phyloP scores from a whole-genome alignment of 768 basidiomycete genomes.

The Fibroporia radiculosa region DNA sequence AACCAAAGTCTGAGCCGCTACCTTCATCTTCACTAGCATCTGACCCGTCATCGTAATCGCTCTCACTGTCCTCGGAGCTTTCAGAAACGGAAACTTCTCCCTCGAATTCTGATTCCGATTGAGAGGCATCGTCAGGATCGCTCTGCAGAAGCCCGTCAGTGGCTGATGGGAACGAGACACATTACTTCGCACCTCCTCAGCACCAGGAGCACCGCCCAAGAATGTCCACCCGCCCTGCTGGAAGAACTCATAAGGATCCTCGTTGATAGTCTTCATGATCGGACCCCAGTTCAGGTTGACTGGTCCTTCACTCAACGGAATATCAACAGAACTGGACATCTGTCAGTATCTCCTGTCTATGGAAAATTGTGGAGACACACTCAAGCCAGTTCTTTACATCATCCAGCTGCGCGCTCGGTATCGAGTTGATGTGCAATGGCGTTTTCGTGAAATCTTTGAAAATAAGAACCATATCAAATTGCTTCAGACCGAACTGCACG shows the following conservation, averaged over 20 bases:
- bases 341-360: no score
- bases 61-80: constrained; percentile 38
- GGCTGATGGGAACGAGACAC: constrained; percentile 1
- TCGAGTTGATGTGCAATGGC: constrained; percentile 94
- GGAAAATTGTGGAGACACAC: constrained; percentile 44
- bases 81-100: constrained; percentile 37
- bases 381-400: constrained; percentile 99
- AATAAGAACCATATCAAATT: constrained; percentile 96
- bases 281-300: constrained; percentile 98
- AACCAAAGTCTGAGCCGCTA: constrained; percentile 60
- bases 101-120: constrained; percentile 63
- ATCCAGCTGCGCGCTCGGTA: constrained; percentile 83
- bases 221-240: constrained; percentile 93
- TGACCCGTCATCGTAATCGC: constrained; percentile 39
- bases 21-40: constrained; percentile 51
- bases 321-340: constrained; percentile 85
- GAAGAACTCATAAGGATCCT: constrained; percentile 94
- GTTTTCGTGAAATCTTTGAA: constrained; percentile 93
- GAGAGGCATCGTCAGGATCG: constrained; percentile 54
- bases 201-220: constrained; percentile 62
- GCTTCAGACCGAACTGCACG: constrained; percentile 92
- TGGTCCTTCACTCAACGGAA: constrained; percentile 89
- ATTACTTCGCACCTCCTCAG: constrained; percentile 54
- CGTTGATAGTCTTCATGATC: constrained; percentile 98
- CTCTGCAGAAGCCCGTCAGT: constrained; percentile 41